Evolutionary conservation across 306 rosid species (phyloP), one percentile per base, ranked within the genome.

Genomic region (Oemleria cerasiformis): DNA sequence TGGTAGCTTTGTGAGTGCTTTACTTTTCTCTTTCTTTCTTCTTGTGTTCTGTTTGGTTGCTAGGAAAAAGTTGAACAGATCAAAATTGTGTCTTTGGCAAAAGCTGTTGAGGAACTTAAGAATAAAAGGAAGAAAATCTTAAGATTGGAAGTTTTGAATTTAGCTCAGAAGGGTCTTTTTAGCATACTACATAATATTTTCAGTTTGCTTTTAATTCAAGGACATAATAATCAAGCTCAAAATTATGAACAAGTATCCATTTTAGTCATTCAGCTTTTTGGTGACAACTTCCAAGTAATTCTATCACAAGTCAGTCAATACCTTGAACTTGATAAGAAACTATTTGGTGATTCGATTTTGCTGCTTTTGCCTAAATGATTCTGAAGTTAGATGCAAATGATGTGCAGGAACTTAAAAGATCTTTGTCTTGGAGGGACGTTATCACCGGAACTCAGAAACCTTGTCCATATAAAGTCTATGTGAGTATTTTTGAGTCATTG

Each of bases 351-450:
- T 61, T 60, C 48, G 47, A 57, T 53, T 23, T 71, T 59, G 12
- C 41, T 61, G 58, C 0, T 56, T 34, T 39, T 50, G 25, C 39
- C 13, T 45, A 44, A 39, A 45, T 58, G 59, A 63, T 75, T 65
- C 66, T 75, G 25, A 71, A 69, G 63, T 55, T 65, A 38, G 65
- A 50, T 43, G n/a, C 66, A 42, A 67, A 49, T 62, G 48, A 63
- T 85, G 53, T 60, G 23, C 81, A 92, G 98, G 86, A 85, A 81
- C 80, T 85, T 92, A 82, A 87, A 75, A 80, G 82, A 83, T 84
- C 96, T 90, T 76, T 90, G 96, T 70, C 93, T 92, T 62, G 80
- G 77, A 63, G 98, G 98, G 84, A 90, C 82, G 53, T 79, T 92
- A 45, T 80, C 84, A 43, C 74, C 91, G 45, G 96, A 88, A 82